Conservation (phyloP, 78 protist genomes). For the Guillardia theta region DNA sequence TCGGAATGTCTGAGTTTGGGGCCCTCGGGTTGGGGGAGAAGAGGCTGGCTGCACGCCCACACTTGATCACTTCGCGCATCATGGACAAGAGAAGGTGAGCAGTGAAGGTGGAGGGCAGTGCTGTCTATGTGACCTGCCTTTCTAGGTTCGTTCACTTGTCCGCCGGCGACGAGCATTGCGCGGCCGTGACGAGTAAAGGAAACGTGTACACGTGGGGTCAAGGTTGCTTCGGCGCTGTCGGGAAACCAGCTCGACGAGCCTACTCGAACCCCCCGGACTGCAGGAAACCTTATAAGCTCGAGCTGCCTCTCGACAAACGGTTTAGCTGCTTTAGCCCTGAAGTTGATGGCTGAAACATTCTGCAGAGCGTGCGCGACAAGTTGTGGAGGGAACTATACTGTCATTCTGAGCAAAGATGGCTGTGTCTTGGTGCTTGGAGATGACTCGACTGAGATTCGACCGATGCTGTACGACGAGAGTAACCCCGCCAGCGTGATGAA, state of each 20-base stretch:
- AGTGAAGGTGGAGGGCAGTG: too few species aligned
- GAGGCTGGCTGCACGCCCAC: too few species aligned
- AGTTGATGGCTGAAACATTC: too few species aligned
- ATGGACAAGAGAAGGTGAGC: too few species aligned
- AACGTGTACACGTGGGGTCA: slow-evolving; percentile 21
- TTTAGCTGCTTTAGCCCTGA: too few species aligned
- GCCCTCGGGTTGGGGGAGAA: neutral
- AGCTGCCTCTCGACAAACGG: neutral
- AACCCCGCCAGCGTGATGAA: too few species aligned
- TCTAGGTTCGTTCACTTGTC: neutral
- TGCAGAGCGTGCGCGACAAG: neutral
- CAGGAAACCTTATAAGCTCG: neutral
- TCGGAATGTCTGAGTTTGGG: neutral
- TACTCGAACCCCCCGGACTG: neutral
- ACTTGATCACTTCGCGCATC: too few species aligned
- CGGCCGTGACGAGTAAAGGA: neutral
- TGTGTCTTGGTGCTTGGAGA: too few species aligned
- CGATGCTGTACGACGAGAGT: too few species aligned
- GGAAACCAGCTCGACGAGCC: neutral
- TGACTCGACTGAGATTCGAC: too few species aligned
- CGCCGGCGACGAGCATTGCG: slow-evolving; percentile 26
- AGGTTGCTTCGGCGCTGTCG: slow-evolving; percentile 9
- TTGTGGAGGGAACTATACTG: neutral
- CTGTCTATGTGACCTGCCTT: too few species aligned
- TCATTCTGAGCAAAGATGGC: too few species aligned